These are phyloP conservation scores for Cryphonectria radicalis DNA, from an alignment of 2,329 filamentous ascomycete genomes.

Conservation along the genomic window DNA sequence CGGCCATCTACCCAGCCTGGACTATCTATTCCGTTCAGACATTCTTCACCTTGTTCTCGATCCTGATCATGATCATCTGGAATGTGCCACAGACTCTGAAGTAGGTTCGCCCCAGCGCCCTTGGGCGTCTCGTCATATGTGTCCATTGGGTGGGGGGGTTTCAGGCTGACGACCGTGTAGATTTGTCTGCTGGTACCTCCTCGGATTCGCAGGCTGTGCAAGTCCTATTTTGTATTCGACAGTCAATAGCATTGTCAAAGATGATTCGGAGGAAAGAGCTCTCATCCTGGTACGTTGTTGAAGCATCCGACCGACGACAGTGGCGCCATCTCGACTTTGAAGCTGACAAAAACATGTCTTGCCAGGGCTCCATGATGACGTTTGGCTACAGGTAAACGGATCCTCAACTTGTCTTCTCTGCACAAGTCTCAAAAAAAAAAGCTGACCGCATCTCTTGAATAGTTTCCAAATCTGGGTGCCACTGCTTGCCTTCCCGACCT, in stretches of 20 bases:
- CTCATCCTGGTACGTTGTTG: slow-evolving; percentile 39
- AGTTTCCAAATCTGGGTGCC: slow-evolving; percentile 51
- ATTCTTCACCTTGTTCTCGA: slow-evolving; percentile 46
- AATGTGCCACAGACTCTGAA: slow-evolving; percentile 53
- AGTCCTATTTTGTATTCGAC: slow-evolving; percentile 50
- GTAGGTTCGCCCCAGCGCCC: slow-evolving; percentile 33
- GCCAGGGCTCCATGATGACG: slow-evolving; percentile 50
- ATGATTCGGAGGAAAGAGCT: slow-evolving; percentile 46
- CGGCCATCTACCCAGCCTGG: slow-evolving; percentile 55
- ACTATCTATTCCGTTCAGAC: slow-evolving; percentile 49
- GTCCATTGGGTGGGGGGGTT: too few relatives aligned
- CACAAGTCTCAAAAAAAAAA: background rate
- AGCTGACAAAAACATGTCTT: background rate
- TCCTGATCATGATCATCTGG: slow-evolving; percentile 53
- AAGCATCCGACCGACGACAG: background rate
- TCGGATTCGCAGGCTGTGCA: slow-evolving; percentile 44
- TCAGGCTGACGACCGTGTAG: slow-evolving; percentile 27
- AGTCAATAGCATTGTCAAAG: slow-evolving; percentile 47
- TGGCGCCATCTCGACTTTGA: background rate
- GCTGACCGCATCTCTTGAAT: background rate
- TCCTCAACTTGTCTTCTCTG: background rate
- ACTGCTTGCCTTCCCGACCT: slow-evolving; percentile 47
- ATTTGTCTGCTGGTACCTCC: slow-evolving; percentile 48
- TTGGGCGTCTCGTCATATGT: too few relatives aligned
- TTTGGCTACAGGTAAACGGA: slow-evolving; percentile 43